phyloP scores from a whole-genome alignment of 208 protist species.

The Acanthamoeba culbertsoni region DNA sequence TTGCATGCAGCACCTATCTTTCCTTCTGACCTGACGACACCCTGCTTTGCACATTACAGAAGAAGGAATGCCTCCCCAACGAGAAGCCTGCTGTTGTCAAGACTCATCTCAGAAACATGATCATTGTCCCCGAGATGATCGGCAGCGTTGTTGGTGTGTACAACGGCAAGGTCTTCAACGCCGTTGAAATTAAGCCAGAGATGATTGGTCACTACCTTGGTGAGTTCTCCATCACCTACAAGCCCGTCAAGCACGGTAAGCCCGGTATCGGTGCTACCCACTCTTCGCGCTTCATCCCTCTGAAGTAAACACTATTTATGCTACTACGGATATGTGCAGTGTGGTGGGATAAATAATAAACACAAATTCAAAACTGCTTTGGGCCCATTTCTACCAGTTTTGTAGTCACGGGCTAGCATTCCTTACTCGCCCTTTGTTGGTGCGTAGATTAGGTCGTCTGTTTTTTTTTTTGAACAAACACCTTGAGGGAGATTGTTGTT shows the following conservation, averaged over 20 bases:
- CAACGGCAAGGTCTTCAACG: constrained; percentile 99
- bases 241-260: constrained; percentile 97
- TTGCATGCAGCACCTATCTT: neutral
- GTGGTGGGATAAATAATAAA: constrained; percentile 19
- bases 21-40: neutral
- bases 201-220: constrained; percentile 99
- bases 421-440: too few species aligned
- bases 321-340: neutral
- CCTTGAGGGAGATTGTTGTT: too few species aligned
- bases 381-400: too few species aligned
- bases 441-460: too few species aligned
- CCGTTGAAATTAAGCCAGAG: constrained; percentile 99
- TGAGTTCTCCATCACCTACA: constrained; percentile 99
- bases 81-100: constrained; percentile 98
- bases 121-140: constrained; percentile 99
- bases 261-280: constrained; percentile 98
- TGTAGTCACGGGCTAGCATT: too few species aligned
- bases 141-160: constrained; percentile 98
- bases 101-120: constrained; percentile 99
- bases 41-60: constrained; percentile 70
- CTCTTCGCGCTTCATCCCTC: constrained; percentile 74
- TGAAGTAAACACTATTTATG: constrained; percentile 38
- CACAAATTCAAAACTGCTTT: neutral
- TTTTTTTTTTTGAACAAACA: too few species aligned
- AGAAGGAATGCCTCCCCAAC: constrained; percentile 92